Evolutionary conservation across 73 alveolate species (phyloP).

Genomic region (Diophrys appendiculata): DNA sequence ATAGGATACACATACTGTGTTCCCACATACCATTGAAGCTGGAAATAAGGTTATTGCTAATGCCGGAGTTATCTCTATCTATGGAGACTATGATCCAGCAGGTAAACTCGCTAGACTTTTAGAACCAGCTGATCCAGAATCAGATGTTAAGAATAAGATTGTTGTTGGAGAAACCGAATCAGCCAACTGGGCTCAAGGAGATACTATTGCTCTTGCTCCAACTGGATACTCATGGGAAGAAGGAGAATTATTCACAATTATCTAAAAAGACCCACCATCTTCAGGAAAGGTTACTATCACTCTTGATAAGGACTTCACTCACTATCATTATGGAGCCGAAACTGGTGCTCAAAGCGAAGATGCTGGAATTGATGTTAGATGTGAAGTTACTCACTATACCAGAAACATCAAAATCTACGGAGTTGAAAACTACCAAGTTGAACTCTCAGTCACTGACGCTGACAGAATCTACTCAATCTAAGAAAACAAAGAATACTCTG

Average conservation of each 20-base stretch:
- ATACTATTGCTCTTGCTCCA: slow-evolving; percentile 7
- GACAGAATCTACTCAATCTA: neutral
- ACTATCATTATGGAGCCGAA: slow-evolving; percentile 7
- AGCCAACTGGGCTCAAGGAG: neutral
- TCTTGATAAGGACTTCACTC: neutral
- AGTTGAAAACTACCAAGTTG: neutral
- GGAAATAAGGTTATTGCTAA: slow-evolving; percentile 2
- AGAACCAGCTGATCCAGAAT: neutral
- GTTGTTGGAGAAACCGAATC: neutral
- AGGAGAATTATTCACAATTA: neutral
- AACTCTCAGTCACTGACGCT: neutral
- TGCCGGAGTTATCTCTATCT: neutral
- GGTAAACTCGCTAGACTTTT: neutral
- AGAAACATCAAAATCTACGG: slow-evolving; percentile 28
- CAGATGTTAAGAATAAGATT: neutral
- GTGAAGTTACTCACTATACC: slow-evolving; percentile 9
- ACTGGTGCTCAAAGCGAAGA: neutral
- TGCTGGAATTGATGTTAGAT: slow-evolving; percentile 11
- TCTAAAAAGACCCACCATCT: neutral
- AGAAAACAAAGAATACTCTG: neutral
- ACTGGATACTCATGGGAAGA: slow-evolving; percentile 1
- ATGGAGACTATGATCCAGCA: neutral
- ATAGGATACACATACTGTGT: neutral
- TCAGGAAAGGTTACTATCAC: neutral
- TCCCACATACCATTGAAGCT: neutral